A percentile compares a stretch with the other conserved stretches of the same genome.
phyloP scores from a whole-genome alignment of 2,329 filamentous ascomycete species.

The Leptodontidium sp. region DNA sequence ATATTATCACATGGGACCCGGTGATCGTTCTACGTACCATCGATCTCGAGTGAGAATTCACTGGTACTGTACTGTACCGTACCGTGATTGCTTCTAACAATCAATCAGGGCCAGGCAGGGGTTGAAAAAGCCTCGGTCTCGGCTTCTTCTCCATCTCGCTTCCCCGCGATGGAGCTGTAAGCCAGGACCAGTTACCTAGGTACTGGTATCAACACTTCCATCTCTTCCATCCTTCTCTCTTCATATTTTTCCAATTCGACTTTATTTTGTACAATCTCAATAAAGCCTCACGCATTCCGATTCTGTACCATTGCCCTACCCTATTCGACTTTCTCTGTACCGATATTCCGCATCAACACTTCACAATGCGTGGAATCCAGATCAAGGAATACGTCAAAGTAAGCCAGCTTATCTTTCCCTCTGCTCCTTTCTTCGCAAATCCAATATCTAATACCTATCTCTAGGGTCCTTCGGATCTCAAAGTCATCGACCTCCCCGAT shows the following conservation, averaged over 20 bases:
- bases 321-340: not conserved
- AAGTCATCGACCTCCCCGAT: conserved; percentile 76
- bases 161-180: conserved; percentile 18
- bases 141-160: conserved; percentile 13
- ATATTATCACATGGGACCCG: not conserved
- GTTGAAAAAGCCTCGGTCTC: conserved; percentile 10
- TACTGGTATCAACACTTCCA: not conserved
- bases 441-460: not conserved
- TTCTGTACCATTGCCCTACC: not conserved
- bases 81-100: not conserved
- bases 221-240: conserved; percentile 8
- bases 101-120: not conserved
- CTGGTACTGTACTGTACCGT: not conserved
- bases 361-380: conserved; percentile 78
- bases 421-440: conserved; percentile 8
- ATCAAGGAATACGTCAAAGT: conserved; percentile 79
- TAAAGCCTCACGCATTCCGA: not conserved
- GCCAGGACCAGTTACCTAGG: not conserved
- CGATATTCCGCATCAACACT: not conserved
- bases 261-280: conserved; percentile 9
- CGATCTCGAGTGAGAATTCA: not conserved
- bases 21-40: no score
- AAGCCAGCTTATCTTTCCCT: conserved; percentile 32
- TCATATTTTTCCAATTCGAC: conserved; percentile 3
- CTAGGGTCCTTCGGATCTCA: conserved; percentile 81